A percentile compares a stretch with the other conserved stretches of the same genome.
phyloP scores from a whole-genome alignment of 2,329 filamentous ascomycete species.

The Apiospora koreana region DNA sequence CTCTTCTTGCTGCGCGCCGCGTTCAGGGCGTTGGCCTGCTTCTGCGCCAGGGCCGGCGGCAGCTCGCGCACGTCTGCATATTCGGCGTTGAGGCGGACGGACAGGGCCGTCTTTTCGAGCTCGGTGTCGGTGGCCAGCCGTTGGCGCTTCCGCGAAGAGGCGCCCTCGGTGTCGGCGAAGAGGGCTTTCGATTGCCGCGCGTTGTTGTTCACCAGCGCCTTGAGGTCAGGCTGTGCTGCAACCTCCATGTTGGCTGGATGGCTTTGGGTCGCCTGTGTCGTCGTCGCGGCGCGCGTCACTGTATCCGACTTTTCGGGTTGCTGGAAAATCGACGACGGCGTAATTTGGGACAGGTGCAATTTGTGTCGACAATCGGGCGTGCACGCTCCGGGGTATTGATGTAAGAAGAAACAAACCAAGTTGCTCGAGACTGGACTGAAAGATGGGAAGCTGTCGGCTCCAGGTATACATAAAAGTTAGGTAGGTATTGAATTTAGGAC shows the following conservation, averaged over 20 bases:
- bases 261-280: not conserved
- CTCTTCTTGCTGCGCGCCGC: slow-evolving; percentile 31
- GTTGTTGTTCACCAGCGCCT: slow-evolving; percentile 30
- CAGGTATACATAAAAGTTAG: not conserved
- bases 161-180: slow-evolving; percentile 24
- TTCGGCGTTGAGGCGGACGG: slow-evolving; percentile 34
- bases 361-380: not conserved
- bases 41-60: slow-evolving; percentile 35
- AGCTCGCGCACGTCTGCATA: slow-evolving; percentile 31
- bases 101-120: slow-evolving; percentile 30
- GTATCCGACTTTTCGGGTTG: not conserved
- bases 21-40: slow-evolving; percentile 34
- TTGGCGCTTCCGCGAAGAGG: slow-evolving; percentile 29
- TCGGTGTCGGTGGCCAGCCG: slow-evolving; percentile 26
- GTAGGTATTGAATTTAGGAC: not conserved
- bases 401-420: not conserved
- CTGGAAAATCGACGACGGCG: not conserved
- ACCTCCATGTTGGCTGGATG: slow-evolving; percentile 23
- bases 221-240: slow-evolving; percentile 25
- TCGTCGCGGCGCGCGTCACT: not conserved
- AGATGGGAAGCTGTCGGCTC: not conserved
- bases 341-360: not conserved
- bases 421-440: not conserved
- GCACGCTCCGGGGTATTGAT: not conserved
- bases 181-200: slow-evolving; percentile 31